These are phyloP conservation scores for Gracilaria domingensis DNA, from an alignment of 23 red algal species.

Conservation along the genomic window DNA sequence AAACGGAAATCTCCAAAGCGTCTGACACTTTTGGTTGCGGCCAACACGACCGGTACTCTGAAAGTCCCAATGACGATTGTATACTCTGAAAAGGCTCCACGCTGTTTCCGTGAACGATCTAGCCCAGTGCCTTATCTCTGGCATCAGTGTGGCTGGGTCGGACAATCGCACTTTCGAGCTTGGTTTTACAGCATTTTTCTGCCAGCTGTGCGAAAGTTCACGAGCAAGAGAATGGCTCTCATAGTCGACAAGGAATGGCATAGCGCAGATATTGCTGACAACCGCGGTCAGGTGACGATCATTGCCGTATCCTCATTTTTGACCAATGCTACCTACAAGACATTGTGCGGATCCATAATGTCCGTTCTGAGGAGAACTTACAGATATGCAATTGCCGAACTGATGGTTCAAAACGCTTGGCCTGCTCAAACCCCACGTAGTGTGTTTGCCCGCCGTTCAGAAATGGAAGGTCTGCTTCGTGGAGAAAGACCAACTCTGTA, in stretches of 20 bases:
- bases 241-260: constrained; percentile 50
- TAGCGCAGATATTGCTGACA: constrained; percentile 31
- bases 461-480: constrained; percentile 18
- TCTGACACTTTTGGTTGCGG: constrained; percentile 20
- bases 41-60: constrained; percentile 64
- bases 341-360: constrained; percentile 20
- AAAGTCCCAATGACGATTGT: constrained; percentile 60
- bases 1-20: constrained; percentile 26
- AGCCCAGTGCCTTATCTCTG: constrained; percentile 50
- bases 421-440: constrained; percentile 26
- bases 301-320: constrained; percentile 12
- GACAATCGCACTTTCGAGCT: constrained; percentile 17
- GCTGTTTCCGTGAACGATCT: constrained; percentile 53
- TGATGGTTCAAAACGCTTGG: constrained; percentile 30
- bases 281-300: constrained; percentile 53
- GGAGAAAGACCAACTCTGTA: constrained; percentile 16
- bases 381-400: constrained; percentile 17
- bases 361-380: constrained; percentile 18
- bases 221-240: constrained; percentile 45
- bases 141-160: constrained; percentile 50
- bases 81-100: constrained; percentile 26
- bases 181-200: constrained; percentile 65
- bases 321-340: constrained; percentile 17
- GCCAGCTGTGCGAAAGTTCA: constrained; percentile 28
- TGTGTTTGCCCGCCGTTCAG: constrained; percentile 26